Base-by-base conservation (phyloP, 495 filamentous ascomycete genomes). In the Aspergillus ellipticus region DNA sequence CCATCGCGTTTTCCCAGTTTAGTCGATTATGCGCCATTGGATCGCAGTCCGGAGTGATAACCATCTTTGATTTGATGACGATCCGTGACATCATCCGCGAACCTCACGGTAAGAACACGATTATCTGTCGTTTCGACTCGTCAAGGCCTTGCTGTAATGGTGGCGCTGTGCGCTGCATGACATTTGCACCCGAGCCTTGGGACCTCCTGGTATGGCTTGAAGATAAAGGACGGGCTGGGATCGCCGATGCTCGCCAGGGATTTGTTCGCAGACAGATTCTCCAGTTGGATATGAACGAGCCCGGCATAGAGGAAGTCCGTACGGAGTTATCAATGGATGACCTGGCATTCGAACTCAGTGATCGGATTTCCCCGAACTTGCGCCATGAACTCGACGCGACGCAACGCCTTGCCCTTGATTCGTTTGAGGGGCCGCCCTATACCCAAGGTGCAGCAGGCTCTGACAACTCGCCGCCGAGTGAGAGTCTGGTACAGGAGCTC, bases 121-220 rank as follows among this genome's bases (percentile, higher is more conserved):
- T 75, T 17, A 54, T 81, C n/a, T 75, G 71, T 50, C 69, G 70
- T 54, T 80, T 82, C 53, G 62, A 74, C 35, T 85, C 86, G 6
- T 85, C 87, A 1, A 74, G 85, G 55, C 74, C 83, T 8, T 75
- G 74, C 52, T 68, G 66, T 17, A 82, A 84, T 42, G 79, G 77
- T 17, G 93, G 95, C 53, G 91, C 94, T 42, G 85, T 98, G 49
- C 84, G 94, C 49, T 89, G 90, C 52, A 93, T 98, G 85, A 79
- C 85, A 20, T 98, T 98, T 66, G 87, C 89, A 0, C 92, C 94
- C 2, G 89, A 88, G 17, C 90, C 92, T 9, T 89, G 86, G 82
- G 93, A 98, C 68, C 81, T 98, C 15, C 78, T 98, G 31, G 88
- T 95, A 21, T 97, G 93, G 92, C 84, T 91, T 19, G 94, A 98